Percentiles rank a stretch among this genome's conserved stretches.
Evolutionary conservation across 306 rosid genomes (phyloP).

Genomic region (Amphicarpaea edgeworthii): DNA sequence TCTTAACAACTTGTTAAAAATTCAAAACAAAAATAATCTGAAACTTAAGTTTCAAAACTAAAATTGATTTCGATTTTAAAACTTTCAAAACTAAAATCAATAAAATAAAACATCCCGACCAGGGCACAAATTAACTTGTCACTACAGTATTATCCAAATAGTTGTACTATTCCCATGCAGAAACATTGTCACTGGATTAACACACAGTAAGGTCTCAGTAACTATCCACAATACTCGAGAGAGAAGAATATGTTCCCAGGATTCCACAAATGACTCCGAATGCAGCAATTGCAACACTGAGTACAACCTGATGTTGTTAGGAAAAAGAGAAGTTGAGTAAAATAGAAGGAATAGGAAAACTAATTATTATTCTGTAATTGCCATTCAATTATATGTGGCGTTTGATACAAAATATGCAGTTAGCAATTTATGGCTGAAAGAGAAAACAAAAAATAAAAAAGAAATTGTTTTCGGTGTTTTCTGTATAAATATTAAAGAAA

Average conservation of each 20-base stretch:
- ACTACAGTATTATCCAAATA: not conserved
- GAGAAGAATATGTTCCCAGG: constrained; percentile 67
- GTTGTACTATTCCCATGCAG: not conserved
- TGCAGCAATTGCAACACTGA: constrained; percentile 42
- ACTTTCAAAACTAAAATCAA: too few relatives aligned
- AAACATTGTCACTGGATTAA: not conserved
- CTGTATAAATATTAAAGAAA: too few relatives aligned
- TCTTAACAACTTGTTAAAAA: too few relatives aligned
- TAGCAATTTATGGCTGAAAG: not conserved
- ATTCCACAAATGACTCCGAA: constrained; percentile 56
- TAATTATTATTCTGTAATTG: not conserved
- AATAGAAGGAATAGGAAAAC: constrained; percentile 11
- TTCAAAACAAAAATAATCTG: too few relatives aligned
- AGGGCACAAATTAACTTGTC: not conserved
- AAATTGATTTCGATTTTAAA: too few relatives aligned
- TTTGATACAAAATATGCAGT: constrained; percentile 3
- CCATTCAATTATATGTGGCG: not conserved
- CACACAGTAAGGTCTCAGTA: constrained; percentile 36
- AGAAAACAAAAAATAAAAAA: not conserved
- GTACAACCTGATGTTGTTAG: constrained; percentile 48
- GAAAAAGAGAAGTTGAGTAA: not conserved
- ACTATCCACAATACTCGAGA: constrained; percentile 43
- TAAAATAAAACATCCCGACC: too few relatives aligned
- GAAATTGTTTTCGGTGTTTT: too few relatives aligned
- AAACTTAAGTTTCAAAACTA: too few relatives aligned